These are phyloP conservation scores for Gremmenia infestans DNA, from an alignment of 2,329 filamentous ascomycete genomes.

Conservation along the genomic window DNA sequence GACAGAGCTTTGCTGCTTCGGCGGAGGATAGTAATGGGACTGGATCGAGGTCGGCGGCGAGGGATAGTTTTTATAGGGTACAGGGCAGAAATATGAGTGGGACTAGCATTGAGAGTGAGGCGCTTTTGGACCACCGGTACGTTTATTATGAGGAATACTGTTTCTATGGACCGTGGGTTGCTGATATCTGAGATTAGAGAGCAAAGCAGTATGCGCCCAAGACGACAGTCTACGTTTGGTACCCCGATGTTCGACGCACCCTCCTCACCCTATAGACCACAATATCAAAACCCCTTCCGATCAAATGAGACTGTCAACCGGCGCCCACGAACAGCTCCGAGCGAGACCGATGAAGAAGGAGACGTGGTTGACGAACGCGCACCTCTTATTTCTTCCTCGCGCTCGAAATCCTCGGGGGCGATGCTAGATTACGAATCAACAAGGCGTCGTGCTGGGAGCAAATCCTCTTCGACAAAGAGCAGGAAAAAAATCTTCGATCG, in stretches of 20 bases:
- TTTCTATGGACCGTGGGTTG: neutral
- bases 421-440: slow-evolving; percentile 29
- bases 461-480: slow-evolving; percentile 41
- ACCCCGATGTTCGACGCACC: slow-evolving; percentile 33
- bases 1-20: slow-evolving; percentile 72
- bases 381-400: slow-evolving; percentile 47
- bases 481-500: slow-evolving; percentile 29
- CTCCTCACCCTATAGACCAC: slow-evolving; percentile 29
- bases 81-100: slow-evolving; percentile 62
- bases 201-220: slow-evolving; percentile 51
- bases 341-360: slow-evolving; percentile 45
- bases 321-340: slow-evolving; percentile 26
- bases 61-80: slow-evolving; percentile 44
- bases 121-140: slow-evolving; percentile 79
- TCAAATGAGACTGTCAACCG: slow-evolving; percentile 21
- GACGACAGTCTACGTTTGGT: slow-evolving; percentile 49
- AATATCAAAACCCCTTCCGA: slow-evolving; percentile 30
- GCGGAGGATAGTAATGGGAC: slow-evolving; percentile 42
- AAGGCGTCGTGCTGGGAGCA: slow-evolving; percentile 28
- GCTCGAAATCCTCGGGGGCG: slow-evolving; percentile 29
- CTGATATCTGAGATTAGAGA: slow-evolving; percentile 28
- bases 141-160: slow-evolving; percentile 14
- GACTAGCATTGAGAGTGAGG: slow-evolving; percentile 86
- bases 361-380: slow-evolving; percentile 45
- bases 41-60: slow-evolving; percentile 22